Base-by-base conservation (phyloP, 2,329 filamentous ascomycete species). In the Colletotrichum godetiae region DNA sequence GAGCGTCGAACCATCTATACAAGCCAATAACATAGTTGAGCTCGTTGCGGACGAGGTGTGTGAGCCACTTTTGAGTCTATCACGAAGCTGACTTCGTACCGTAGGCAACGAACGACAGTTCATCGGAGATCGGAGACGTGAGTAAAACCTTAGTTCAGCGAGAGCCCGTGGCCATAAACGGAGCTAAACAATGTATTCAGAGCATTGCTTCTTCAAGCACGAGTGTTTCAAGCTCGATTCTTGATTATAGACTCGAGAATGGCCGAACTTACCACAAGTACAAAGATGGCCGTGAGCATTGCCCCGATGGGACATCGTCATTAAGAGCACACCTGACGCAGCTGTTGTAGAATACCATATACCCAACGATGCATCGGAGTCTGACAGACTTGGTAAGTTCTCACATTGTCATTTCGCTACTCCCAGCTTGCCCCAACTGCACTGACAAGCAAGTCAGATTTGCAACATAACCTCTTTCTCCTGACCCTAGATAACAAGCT, bases 381-480 rank as follows among this genome's bases (percentile, higher is more conserved):
- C 13, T 31, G 55, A 49, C 19, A 27, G 42, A 42, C 15, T 58
- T 13, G 55, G 63, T 49, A 33, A 29, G 56, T 22, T 12, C n/a
- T 5, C 22, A 12, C 8, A 13, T 46, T 46, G 33, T 7, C 7
- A 6, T 11, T 35, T 11, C 10, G 6, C 33, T 1, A 35, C 10
- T 11, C 6, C 10, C 13, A 19, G 15, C 37, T 46, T 5, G 37
- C 1, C 5, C 15, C 1, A 46, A 15, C 13, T 19, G 5, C 13
- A 24, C 52, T 55, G 52, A 55, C 8, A 55, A 11, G n/a, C n/a
- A 10, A 24, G 52, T 53, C 77, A 78, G 80, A 84, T 65, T 72
- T 84, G 0, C 81, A 83, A 75, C 82, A 84, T 68, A 79, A 82
- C 49, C 71, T 83, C 0, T 81, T 80, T 37, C 61, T 73, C 0